Evolutionary conservation across 2,329 filamentous ascomycete species (phyloP), one percentile per base, ranked within the genome.

Genomic region (Pyricularia pennisetigena): DNA sequence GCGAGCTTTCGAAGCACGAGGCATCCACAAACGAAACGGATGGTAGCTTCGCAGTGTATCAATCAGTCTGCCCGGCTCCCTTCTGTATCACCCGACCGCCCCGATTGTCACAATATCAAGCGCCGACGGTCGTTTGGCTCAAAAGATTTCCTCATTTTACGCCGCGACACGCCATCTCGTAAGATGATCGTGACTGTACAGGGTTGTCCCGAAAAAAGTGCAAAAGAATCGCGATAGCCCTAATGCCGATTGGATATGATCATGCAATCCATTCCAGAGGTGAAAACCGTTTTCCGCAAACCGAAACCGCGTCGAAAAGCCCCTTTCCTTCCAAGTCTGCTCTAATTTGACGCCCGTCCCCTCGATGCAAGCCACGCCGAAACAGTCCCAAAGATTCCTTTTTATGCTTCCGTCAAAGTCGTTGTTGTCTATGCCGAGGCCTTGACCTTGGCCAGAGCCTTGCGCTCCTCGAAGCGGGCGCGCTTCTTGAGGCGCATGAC

Each of bases 401-500:
- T 62, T 62, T 62, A 62, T 62, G 59, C 59, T 62, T 61, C 59
- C 59, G 59, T 62, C 28, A 65, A 30, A 30, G 28, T 28, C 20
- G 30, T 64, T 35, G 62, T 35, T 71, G 78, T 80, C 83, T 91
- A 92, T 81, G 91, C 90, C 77, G 90, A 84, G 77, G 91, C 90
- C 86, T 91, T 91, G 84, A 97, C 85, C 89, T 97, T 97, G 80
- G 93, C 92, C 80, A 96, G 87, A 78, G 92, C 90, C 91, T 97
- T 98, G 85, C 91, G 91, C 84, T 97, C 90, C 88, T 97, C 94
- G 85, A 96, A 98, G 81, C 94, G 92, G 82, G 94, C 92, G 90
- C 97, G 94, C 90, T 99, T 99, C 91, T 94, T 96, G 85, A 98
- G 87, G 83, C 94, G 90, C 89, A 98, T 87, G 78, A 98, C 95